Percentiles rank a stretch among this genome's conserved stretches.
These are phyloP conservation scores for Penicillium goetzii DNA, from an alignment of 495 filamentous ascomycete genomes.

Conservation along the genomic window DNA sequence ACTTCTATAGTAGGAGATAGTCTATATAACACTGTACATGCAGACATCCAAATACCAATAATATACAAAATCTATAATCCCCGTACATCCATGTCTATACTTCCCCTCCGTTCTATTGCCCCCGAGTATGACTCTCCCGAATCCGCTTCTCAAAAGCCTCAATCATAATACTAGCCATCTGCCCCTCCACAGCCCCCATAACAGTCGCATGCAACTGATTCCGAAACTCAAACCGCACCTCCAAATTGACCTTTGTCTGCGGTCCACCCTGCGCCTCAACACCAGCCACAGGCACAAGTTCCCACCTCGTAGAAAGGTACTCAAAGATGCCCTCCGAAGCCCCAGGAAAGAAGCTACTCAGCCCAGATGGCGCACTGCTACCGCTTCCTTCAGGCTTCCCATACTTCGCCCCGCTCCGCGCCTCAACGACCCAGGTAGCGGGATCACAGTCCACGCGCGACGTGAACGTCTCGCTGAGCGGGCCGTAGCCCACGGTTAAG, in stretches of 20 bases:
- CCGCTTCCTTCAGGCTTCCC: conserved; percentile 15
- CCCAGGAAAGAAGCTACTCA: conserved; percentile 41
- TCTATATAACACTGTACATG: conserved; percentile 3
- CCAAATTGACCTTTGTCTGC: conserved; percentile 72
- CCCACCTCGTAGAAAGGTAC: conserved; percentile 79
- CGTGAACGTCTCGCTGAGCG: conserved; percentile 79
- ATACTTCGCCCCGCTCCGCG: conserved; percentile 65
- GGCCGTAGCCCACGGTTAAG: conserved; percentile 82
- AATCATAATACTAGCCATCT: conserved; percentile 86
- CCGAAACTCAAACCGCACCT: conserved; percentile 77
- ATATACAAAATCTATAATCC: conserved; percentile 18
- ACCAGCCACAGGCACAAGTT: conserved; percentile 53
- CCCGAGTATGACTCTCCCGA: conserved; percentile 51
- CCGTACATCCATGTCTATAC: not conserved
- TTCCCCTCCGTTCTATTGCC: conserved; percentile 16
- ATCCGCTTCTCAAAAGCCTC: conserved; percentile 89
- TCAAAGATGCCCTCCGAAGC: conserved; percentile 66
- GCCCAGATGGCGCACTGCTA: conserved; percentile 11
- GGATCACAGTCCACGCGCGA: conserved; percentile 75
- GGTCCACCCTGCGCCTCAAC: conserved; percentile 29
- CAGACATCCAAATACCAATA: conserved; percentile 6
- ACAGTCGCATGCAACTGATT: conserved; percentile 82
- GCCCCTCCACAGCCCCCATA: conserved; percentile 77
- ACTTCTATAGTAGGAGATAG: conserved; percentile 4
- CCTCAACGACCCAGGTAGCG: conserved; percentile 65